phyloP scores from a whole-genome alignment of 176 grass and related monocot genomes.

The Carex parvula region DNA sequence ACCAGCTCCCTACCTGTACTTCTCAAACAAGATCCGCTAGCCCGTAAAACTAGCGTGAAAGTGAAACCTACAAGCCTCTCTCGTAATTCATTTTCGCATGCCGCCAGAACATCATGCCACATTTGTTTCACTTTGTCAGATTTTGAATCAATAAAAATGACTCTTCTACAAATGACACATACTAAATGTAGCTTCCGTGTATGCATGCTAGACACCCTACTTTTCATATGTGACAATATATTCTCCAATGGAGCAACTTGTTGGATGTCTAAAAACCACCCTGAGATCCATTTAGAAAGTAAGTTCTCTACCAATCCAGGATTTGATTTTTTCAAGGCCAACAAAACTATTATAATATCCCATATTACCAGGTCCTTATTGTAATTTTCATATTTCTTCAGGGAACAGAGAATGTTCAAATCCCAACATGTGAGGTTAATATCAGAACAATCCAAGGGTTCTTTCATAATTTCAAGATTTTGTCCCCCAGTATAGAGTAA shows the following conservation, averaged over 20 bases:
- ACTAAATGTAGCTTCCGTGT: conserved; percentile 63
- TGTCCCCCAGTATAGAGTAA: conserved; percentile 74
- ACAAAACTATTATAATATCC: conserved; percentile 56
- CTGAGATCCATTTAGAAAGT: conserved; percentile 49
- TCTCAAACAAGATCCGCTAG: conserved; percentile 14
- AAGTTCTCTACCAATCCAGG: conserved; percentile 48
- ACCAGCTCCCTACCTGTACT: conserved; percentile 38
- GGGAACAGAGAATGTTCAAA: conserved; percentile 55
- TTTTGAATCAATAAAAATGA: conserved; percentile 37
- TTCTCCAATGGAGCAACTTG: conserved; percentile 34
- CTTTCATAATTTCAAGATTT: conserved; percentile 56
- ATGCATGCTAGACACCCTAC: conserved; percentile 39
- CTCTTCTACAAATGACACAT: conserved; percentile 68
- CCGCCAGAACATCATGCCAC: conserved; percentile 56
- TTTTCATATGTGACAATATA: conserved; percentile 24
- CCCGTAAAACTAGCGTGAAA: conserved; percentile 43
- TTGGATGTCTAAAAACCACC: conserved; percentile 38
- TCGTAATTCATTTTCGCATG: conserved; percentile 57
- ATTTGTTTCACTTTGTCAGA: conserved; percentile 29
- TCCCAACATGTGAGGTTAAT: conserved; percentile 46
- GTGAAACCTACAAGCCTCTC: conserved; percentile 62
- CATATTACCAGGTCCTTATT: conserved; percentile 48
- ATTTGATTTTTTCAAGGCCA: conserved; percentile 41
- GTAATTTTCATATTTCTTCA: conserved; percentile 57
- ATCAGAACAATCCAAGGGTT: conserved; percentile 33